phyloP scores from a whole-genome alignment of 2,329 filamentous ascomycete genomes.

The Ophiostoma novo-ulmi region DNA sequence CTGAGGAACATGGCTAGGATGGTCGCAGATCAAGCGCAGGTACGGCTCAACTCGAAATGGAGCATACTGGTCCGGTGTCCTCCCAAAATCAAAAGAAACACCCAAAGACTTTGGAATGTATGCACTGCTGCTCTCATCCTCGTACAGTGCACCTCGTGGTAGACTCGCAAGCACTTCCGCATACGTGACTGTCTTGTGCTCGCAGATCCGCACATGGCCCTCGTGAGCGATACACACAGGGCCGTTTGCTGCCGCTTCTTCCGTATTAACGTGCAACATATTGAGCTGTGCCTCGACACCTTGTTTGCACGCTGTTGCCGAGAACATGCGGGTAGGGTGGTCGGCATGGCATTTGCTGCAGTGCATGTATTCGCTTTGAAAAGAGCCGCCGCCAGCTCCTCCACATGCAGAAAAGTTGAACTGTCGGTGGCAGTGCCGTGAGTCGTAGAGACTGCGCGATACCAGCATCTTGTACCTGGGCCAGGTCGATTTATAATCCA shows the following conservation, averaged over 20 bases:
- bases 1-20: background rate
- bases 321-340: background rate
- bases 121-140: background rate
- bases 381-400: background rate
- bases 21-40: background rate
- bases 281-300: background rate
- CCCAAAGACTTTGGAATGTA: background rate
- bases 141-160: background rate
- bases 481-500: background rate
- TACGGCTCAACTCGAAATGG: background rate
- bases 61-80: background rate
- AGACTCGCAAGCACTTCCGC: background rate
- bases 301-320: background rate
- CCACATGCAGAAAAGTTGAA: background rate
- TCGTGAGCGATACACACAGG: background rate
- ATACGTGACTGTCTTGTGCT: background rate
- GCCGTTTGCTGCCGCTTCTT: background rate
- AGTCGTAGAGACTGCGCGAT: background rate
- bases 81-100: background rate
- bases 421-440: background rate
- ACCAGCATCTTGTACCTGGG: background rate
- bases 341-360: background rate
- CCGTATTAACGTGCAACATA: background rate
- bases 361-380: background rate
- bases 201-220: background rate